Base-by-base conservation (phyloP, 2,329 filamentous ascomycete species). In the Aspergillus hiratsukae region DNA sequence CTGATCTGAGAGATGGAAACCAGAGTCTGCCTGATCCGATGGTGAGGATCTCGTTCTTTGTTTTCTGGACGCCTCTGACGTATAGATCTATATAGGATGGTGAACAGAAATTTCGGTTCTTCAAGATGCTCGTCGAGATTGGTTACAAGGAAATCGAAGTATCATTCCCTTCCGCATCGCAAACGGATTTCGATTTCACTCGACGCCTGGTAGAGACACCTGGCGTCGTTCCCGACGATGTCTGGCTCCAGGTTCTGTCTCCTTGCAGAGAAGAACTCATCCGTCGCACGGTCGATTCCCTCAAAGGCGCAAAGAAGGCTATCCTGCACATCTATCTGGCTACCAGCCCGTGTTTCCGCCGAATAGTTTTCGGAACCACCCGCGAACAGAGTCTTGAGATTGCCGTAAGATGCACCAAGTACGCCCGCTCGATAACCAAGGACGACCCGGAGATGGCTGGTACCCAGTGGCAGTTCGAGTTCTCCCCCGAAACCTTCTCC, bases 121-220 rank as follows among this genome's bases (percentile, higher is more conserved):
- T 97, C 81, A 87, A 92, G 76, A 95, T 96, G 91, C 85, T 97
- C 53, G 85, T 88, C 68, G 86, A 93, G 59, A 82, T 97, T 51
- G 93, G 94, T 66, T 97, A 95, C 82, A 97, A 97, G 78, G 93
- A 97, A 77, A 97, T 97, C 63, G 93, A 97, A 73, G 88, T 97
- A 21, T 94, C 92, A 4, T 97, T 96, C 77, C 93, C 93, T 51
- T 96, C 91, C 0, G 91, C 93, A 14, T 96, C 91, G 41, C 88
- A 96, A 72, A 96, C 89, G 69, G 94, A 97, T 78, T 97, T 92
- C 79, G 90, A 96, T 79, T 97, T 97, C 71, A 96, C 91, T 43
- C 83, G 91, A 64, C 86, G 87, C 68, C 80, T 97, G 64, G 85
- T 97, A 62, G 87, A 95, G 67, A 96, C 91, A 1, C 89, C 90